A percentile compares a stretch with the other conserved stretches of the same genome.
phyloP scores from a whole-genome alignment of 2,329 filamentous ascomycete genomes.

The Cordyceps javanica region DNA sequence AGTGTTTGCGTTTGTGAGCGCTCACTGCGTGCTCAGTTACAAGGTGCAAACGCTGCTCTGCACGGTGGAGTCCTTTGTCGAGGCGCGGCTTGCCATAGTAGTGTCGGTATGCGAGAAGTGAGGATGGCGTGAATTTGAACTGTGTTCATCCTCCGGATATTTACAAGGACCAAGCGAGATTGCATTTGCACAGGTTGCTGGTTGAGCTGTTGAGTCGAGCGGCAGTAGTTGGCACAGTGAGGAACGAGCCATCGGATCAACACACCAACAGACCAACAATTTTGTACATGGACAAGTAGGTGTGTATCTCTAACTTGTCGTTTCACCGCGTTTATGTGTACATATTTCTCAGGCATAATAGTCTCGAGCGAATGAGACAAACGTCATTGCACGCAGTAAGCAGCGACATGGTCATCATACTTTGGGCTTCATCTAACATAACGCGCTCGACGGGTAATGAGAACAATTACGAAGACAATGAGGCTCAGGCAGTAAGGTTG shows the following conservation, averaged over 20 bases:
- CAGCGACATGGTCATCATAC: too few species aligned
- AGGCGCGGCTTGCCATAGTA: not conserved
- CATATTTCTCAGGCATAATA: too few species aligned
- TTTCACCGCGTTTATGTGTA: too few species aligned
- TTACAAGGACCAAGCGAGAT: too few species aligned
- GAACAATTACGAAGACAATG: not conserved
- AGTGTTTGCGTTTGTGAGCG: not conserved
- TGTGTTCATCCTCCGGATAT: not conserved
- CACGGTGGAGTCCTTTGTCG: not conserved
- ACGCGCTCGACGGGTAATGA: not conserved
- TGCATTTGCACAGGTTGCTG: not conserved
- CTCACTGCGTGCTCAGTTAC: not conserved
- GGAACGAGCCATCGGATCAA: too few species aligned
- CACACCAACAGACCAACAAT: not conserved
- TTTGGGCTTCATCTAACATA: not conserved
- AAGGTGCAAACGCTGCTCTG: conserved; percentile 1
- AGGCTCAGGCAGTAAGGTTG: not conserved
- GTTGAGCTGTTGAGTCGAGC: not conserved
- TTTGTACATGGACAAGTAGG: too few species aligned
- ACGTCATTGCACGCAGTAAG: not conserved
- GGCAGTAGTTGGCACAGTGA: too few species aligned
- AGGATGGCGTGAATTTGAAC: not conserved
- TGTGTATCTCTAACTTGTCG: too few species aligned
- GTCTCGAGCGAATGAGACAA: too few species aligned
- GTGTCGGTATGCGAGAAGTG: conserved; percentile 1